Evolutionary conservation across 225 moss, liverwort and hornwort species (phyloP).

Genomic region (Physcomitrium patens): DNA sequence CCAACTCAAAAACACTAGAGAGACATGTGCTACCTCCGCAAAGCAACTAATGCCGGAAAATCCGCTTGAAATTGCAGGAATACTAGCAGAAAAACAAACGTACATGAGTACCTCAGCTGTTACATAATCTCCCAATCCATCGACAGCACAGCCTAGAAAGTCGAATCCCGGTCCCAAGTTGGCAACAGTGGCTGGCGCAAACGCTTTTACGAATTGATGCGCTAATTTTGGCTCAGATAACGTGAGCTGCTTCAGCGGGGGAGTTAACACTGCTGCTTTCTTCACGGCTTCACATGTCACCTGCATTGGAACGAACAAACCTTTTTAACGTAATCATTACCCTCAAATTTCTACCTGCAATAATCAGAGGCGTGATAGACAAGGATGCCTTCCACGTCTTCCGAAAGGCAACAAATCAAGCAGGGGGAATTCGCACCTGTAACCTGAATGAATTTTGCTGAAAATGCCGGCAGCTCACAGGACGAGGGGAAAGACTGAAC

Average conservation of each 20-base stretch:
- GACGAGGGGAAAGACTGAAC: constrained; percentile 13
- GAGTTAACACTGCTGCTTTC: constrained; percentile 54
- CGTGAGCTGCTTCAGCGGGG: constrained; percentile 82
- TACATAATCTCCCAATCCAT: constrained; percentile 91
- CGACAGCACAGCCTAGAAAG: constrained; percentile 97
- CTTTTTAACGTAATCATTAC: neutral
- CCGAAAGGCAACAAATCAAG: neutral
- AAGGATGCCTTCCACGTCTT: neutral
- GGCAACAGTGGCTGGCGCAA: constrained; percentile 95
- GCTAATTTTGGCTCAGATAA: constrained; percentile 65
- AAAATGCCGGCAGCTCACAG: neutral
- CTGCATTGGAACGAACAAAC: constrained; percentile 29
- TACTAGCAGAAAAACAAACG: constrained; percentile 19
- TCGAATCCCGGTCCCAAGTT: constrained; percentile 97
- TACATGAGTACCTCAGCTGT: constrained; percentile 85
- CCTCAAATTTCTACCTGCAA: neutral
- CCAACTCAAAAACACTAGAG: constrained; percentile 1
- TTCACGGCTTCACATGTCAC: constrained; percentile 50
- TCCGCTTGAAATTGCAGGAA: neutral
- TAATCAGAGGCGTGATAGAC: neutral
- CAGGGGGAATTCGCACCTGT: constrained; percentile 5
- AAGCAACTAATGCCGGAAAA: neutral
- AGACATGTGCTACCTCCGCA: too few relatives aligned
- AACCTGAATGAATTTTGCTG: constrained; percentile 30
- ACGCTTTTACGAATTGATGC: constrained; percentile 69